These are phyloP conservation scores for Kurtzmaniella quercitrusa DNA, from an alignment of 1,139 yeast genomes.

Conservation along the genomic window DNA sequence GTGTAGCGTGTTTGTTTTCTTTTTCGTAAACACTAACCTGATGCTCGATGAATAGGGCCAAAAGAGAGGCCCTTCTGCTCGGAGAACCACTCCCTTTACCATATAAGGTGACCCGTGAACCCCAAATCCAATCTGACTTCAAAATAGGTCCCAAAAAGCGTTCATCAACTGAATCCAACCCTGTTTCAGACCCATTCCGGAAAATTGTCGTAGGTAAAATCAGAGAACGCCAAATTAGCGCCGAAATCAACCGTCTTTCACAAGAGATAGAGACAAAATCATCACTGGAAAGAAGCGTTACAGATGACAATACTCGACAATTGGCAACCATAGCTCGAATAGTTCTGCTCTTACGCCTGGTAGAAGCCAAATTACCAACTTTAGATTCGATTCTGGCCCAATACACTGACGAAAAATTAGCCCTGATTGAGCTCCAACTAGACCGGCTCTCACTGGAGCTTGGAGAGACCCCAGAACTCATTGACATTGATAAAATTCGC, in stretches of 20 bases:
- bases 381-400: conserved; percentile 3
- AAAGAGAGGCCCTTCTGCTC: conserved; percentile 6
- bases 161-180: background rate
- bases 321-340: background rate
- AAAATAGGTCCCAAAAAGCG: background rate
- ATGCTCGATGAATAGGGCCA: conserved; percentile 3
- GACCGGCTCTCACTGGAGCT: background rate
- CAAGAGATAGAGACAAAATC: background rate
- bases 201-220: conserved; percentile 2
- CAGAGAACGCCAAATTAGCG: background rate
- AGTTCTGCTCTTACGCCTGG: background rate
- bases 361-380: background rate
- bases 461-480: background rate
- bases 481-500: background rate
- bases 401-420: conserved; percentile 2
- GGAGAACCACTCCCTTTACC: conserved; percentile 7
- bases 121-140: background rate
- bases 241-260: background rate
- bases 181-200: background rate
- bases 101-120: conserved; percentile 2
- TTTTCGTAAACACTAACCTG: background rate
- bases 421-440: background rate
- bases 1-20: background rate
- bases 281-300: background rate
- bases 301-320: background rate